Conservation (phyloP, 2,329 filamentous ascomycete genomes). For the Alternaria dauci region DNA sequence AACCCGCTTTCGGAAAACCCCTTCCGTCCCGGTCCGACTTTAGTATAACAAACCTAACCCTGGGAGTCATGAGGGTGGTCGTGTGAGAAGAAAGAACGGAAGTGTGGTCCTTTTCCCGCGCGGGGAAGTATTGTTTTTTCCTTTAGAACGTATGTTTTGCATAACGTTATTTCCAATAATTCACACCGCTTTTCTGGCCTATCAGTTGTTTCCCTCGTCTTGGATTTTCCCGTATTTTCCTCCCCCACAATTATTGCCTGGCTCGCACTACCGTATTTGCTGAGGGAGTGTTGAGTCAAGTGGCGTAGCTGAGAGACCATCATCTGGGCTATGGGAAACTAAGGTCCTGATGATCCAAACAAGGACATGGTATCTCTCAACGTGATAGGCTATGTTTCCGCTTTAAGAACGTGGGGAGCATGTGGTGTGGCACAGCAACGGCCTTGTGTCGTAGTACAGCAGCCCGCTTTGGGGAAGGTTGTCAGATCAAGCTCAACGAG, state of each 20-base stretch:
- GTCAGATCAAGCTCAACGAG: slow-evolving; percentile 1
- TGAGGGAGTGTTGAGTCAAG: not conserved
- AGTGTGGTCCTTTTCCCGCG: slow-evolving; percentile 2
- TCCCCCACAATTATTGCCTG: not conserved
- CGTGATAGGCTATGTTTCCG: slow-evolving; percentile 7
- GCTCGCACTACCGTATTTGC: not conserved
- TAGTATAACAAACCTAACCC: not conserved
- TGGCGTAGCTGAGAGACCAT: slow-evolving; percentile 1
- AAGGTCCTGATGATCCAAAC: not conserved
- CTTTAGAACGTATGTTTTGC: slow-evolving; percentile 2
- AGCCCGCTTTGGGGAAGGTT: not conserved
- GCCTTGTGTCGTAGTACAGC: not conserved
- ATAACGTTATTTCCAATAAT: slow-evolving; percentile 8
- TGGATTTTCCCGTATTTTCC: not conserved
- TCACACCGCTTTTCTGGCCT: not conserved
- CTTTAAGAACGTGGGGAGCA: slow-evolving; percentile 5
- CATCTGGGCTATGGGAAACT: slow-evolving; percentile 1
- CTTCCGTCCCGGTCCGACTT: slow-evolving; percentile 8
- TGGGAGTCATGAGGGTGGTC: slow-evolving; percentile 14
- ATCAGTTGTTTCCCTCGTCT: not conserved
- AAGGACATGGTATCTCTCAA: slow-evolving; percentile 2
- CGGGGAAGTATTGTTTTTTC: not conserved
- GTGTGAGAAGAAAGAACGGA: not conserved
- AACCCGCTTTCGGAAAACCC: slow-evolving; percentile 4
- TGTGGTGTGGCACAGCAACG: slow-evolving; percentile 5